phyloP scores from a whole-genome alignment of 2,329 filamentous ascomycete species.

The Emmonsiellopsis sp. region DNA sequence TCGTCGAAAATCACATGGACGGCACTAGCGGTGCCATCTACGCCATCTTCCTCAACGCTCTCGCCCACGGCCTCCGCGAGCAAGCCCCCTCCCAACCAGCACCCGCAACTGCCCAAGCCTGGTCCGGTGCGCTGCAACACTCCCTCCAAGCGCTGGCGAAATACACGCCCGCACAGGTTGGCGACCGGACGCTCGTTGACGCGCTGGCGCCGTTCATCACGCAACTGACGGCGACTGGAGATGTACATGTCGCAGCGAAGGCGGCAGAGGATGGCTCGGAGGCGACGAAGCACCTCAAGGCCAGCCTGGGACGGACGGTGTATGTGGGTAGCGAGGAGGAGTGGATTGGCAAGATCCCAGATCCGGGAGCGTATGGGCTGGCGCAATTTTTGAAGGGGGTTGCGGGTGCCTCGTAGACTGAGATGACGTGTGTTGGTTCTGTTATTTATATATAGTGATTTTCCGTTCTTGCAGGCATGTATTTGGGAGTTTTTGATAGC shows the following conservation, averaged over 20 bases:
- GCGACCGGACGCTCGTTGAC: constrained; percentile 85
- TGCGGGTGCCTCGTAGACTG: constrained; percentile 39
- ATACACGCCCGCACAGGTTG: constrained; percentile 83
- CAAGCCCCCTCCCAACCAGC: constrained; percentile 39
- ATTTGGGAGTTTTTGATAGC: neutral
- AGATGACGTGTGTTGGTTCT: too few species aligned
- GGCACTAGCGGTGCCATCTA: constrained; percentile 68
- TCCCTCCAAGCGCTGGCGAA: constrained; percentile 62
- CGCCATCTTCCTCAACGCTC: constrained; percentile 82
- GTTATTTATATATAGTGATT: neutral
- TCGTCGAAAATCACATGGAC: constrained; percentile 63
- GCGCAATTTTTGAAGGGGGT: constrained; percentile 74
- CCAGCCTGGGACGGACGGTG: constrained; percentile 72
- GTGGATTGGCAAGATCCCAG: constrained; percentile 63
- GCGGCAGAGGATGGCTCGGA: constrained; percentile 69
- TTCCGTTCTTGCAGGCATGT: neutral
- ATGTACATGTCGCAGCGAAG: constrained; percentile 62
- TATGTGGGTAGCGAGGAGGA: constrained; percentile 61
- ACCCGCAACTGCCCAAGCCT: constrained; percentile 41
- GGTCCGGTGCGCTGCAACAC: constrained; percentile 60
- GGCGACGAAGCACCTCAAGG: constrained; percentile 83
- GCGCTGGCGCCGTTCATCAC: constrained; percentile 82
- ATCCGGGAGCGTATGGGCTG: constrained; percentile 70
- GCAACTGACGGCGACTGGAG: constrained; percentile 53
- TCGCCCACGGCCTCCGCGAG: constrained; percentile 58